Base-by-base conservation (phyloP, 768 basidiomycete genomes). In the Lactarius sanguifluus region DNA sequence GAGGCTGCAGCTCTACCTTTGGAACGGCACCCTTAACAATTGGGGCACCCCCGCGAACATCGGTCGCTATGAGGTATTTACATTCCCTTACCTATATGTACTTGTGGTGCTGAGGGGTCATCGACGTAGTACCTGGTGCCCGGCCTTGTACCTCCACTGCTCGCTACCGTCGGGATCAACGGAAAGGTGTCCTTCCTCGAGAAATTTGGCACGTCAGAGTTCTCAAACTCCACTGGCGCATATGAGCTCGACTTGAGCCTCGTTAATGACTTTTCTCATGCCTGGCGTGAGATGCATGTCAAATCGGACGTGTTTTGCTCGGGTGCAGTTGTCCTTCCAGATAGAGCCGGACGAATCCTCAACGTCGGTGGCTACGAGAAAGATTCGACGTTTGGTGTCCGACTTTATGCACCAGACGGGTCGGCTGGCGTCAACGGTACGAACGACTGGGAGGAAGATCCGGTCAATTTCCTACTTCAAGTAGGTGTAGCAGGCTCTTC, bases 251-350 rank as follows among this genome's bases (percentile, higher is more conserved):
- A 92, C 71, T 75, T 86, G 52, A 85, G 80, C 32, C 77, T 92
- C 36, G 79, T 79, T 0, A 66, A 79, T 65, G 76, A 81, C 34
- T 78, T 77, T 64, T 12, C 47, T 25, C 67, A 74, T 64, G 83
- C 89, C 5, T 93, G 89, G 89, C 87, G 90, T 43, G 81, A 81
- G 67, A 90, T 92, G 88, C 86, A 91, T 67, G 77, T 91, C 69
- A 80, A 90, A 76, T 81, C 88, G 13, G 89, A 93, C 70, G 89
- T 92, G 15, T 93, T 93, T 79, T 92, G 91, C 72, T 85, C 91
- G 6, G 91, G 79, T 9, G 84, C 85, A 55, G 78, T 93, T 56
- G 83, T 90, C 45, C 83, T 92, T 38, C 91, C 91, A 0, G 91
- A 92, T 72, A 88, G 86, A 66, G 85, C 76, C 18, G 91, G 79